phyloP scores from a whole-genome alignment of 805 yeast species.

The Ogataea thermomethanolica region DNA sequence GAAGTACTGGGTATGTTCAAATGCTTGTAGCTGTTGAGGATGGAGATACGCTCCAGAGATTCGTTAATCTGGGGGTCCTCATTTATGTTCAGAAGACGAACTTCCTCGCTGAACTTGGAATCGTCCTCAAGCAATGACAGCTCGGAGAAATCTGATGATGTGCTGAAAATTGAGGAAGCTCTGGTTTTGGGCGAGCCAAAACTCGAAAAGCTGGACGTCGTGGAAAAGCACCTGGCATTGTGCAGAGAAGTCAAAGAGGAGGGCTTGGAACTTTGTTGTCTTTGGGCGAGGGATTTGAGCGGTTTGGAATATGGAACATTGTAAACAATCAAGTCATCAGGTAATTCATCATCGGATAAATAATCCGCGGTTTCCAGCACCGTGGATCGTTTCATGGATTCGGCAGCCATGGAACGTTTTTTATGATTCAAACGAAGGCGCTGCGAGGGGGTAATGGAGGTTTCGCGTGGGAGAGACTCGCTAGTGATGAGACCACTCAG shows the following conservation, averaged over 20 bases:
- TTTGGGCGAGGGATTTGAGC: constrained; percentile 37
- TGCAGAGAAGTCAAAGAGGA: constrained; percentile 4
- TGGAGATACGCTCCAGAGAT: constrained; percentile 34
- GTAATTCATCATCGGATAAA: constrained; percentile 51
- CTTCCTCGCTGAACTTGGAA: constrained; percentile 33
- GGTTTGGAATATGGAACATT: constrained; percentile 66
- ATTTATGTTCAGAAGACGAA: constrained; percentile 33
- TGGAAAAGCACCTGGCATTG: neutral
- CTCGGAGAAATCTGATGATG: constrained; percentile 30
- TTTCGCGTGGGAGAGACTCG: neutral
- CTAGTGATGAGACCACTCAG: neutral
- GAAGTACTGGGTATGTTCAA: constrained; percentile 1
- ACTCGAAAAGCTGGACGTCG: constrained; percentile 16
- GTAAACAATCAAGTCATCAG: constrained; percentile 50
- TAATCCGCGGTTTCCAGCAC: constrained; percentile 31
- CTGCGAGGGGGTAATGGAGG: constrained; percentile 28
- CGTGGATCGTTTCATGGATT: constrained; percentile 7
- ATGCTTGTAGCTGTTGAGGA: constrained; percentile 24
- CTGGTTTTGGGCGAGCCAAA: constrained; percentile 37
- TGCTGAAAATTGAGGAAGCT: constrained; percentile 44
- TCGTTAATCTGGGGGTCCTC: constrained; percentile 35
- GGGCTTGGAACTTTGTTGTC: constrained; percentile 32
- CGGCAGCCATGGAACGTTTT: constrained; percentile 13
- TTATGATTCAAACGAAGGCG: constrained; percentile 24
- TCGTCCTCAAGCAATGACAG: constrained; percentile 22